Evolutionary conservation across 2,329 filamentous ascomycete genomes (phyloP).

Genomic region (Phaeosphaeria sp.): DNA sequence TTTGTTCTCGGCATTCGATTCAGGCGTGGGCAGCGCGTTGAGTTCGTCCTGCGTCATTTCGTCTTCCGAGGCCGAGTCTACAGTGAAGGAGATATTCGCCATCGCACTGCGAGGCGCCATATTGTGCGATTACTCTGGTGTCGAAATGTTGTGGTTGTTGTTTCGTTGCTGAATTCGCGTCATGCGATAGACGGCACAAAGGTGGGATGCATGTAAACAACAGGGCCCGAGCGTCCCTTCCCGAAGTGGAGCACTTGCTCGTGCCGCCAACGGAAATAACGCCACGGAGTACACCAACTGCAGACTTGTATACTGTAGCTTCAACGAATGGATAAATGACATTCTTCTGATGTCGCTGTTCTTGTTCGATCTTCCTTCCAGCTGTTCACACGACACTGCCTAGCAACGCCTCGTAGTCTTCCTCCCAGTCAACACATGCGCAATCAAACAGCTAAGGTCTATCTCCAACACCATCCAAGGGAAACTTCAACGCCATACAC

Average conservation of each 20-base stretch:
- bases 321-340: too few relatives aligned
- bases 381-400: too few relatives aligned
- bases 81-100: constrained; percentile 47
- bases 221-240: constrained; percentile 6
- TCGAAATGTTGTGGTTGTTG: background rate
- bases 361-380: too few relatives aligned
- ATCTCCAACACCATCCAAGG: too few relatives aligned
- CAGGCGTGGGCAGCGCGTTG: constrained; percentile 46
- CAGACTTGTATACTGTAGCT: too few relatives aligned
- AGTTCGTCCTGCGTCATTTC: constrained; percentile 46
- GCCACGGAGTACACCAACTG: too few relatives aligned
- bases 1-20: constrained; percentile 50
- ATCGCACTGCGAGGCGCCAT: constrained; percentile 44
- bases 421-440: too few relatives aligned
- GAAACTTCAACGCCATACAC: too few relatives aligned
- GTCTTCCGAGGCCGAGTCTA: constrained; percentile 51
- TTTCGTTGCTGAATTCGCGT: constrained; percentile 2
- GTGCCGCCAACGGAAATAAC: background rate
- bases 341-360: too few relatives aligned
- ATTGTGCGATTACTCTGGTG: background rate
- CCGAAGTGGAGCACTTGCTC: background rate
- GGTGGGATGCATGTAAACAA: constrained; percentile 17
- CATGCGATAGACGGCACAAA: background rate
- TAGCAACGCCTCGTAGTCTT: too few relatives aligned
- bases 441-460: too few relatives aligned